phyloP scores from a whole-genome alignment of 352 stramenopile genomes.

The Halophytophthora polymorphica region DNA sequence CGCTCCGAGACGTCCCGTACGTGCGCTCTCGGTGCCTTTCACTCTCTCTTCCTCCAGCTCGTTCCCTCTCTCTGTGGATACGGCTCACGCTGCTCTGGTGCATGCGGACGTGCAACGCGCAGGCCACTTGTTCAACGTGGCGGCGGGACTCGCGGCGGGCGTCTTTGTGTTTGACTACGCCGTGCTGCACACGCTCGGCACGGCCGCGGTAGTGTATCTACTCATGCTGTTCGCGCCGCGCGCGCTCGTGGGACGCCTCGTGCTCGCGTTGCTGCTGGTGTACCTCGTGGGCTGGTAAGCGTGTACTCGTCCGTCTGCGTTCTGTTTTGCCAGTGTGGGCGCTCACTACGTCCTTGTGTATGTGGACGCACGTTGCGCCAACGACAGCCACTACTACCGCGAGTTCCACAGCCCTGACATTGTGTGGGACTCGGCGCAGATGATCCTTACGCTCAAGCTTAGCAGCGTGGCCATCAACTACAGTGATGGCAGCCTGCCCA shows the following conservation, averaged over 20 bases:
- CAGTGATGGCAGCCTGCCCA: constrained; percentile 63
- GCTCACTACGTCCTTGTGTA: not conserved
- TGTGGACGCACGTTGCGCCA: not conserved
- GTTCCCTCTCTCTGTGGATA: constrained; percentile 2
- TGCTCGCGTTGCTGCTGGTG: constrained; percentile 51
- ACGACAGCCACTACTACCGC: constrained; percentile 75
- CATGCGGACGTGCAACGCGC: not conserved
- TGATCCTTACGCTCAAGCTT: constrained; percentile 85
- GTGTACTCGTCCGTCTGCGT: not conserved
- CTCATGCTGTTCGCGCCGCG: constrained; percentile 64
- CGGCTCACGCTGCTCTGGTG: not conserved
- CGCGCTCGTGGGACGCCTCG: constrained; percentile 51
- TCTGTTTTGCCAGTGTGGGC: not conserved
- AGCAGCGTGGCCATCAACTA: constrained; percentile 82
- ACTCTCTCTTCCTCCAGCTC: not conserved
- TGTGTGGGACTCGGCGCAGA: constrained; percentile 83
- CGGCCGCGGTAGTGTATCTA: constrained; percentile 55
- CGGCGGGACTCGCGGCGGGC: constrained; percentile 54
- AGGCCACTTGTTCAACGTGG: constrained; percentile 77
- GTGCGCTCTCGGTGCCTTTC: constrained; percentile 5
- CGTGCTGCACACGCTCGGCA: constrained; percentile 70
- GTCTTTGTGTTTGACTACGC: constrained; percentile 81
- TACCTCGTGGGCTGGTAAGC: constrained; percentile 70
- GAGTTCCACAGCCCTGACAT: constrained; percentile 78
- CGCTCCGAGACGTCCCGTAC: constrained; percentile 58